phyloP scores from a whole-genome alignment of 306 rosid species.

The Malus sieversii region DNA sequence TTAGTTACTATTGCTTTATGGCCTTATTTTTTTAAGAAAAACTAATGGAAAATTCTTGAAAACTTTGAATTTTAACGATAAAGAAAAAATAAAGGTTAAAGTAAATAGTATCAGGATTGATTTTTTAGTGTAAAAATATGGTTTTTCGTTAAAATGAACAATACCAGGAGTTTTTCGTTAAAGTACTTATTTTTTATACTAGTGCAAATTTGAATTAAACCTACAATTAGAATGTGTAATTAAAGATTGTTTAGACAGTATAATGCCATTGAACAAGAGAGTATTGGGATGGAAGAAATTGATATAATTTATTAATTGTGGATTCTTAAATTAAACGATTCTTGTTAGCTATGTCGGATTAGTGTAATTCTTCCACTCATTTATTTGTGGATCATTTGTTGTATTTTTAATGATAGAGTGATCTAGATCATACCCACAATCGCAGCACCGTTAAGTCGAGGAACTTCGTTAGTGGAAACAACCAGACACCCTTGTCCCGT shows the following conservation, averaged over 20 bases:
- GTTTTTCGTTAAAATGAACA: too few relatives aligned
- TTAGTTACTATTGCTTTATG: neutral
- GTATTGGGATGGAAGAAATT: neutral
- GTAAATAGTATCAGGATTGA: too few relatives aligned
- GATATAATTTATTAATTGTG: neutral
- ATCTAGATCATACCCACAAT: constrained; percentile 56
- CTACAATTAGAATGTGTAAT: neutral
- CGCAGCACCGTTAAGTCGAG: constrained; percentile 33
- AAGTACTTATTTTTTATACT: neutral
- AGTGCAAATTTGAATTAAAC: neutral
- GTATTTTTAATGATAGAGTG: constrained; percentile 57
- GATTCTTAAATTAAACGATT: neutral
- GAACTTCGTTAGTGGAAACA: constrained; percentile 38
- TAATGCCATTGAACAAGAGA: neutral
- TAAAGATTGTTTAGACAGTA: neutral
- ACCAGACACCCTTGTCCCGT: constrained; percentile 24
- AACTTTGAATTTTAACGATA: too few relatives aligned
- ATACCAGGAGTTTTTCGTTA: too few relatives aligned
- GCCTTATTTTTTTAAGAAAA: neutral
- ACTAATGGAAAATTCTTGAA: too few relatives aligned
- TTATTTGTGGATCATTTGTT: neutral
- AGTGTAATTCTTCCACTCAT: neutral
- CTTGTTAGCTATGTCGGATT: neutral
- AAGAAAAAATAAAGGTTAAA: too few relatives aligned
- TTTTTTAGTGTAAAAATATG: too few relatives aligned